Evolutionary conservation across 176 grass and related monocot genomes (phyloP).

Genomic region (Triticum monococcum): DNA sequence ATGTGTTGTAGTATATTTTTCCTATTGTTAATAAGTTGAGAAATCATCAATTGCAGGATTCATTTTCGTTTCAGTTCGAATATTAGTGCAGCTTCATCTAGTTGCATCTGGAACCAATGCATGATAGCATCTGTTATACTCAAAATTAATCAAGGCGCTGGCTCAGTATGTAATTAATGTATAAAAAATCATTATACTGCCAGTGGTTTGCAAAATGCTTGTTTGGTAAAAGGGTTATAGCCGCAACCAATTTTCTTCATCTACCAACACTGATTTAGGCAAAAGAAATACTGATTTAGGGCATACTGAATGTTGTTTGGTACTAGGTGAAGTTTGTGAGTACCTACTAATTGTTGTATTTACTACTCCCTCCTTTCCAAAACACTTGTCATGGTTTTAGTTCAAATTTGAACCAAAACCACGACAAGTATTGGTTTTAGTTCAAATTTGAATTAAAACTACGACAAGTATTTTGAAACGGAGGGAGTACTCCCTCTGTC

Average conservation of each 20-base stretch:
- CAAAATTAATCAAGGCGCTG: background rate
- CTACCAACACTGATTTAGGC: background rate
- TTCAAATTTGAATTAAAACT: too few relatives aligned
- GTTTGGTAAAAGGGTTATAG: slow-evolving; percentile 1
- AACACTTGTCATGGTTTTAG: too few relatives aligned
- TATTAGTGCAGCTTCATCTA: background rate
- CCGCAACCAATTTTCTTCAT: background rate
- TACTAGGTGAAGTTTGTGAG: background rate
- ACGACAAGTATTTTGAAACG: too few relatives aligned
- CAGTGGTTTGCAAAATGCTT: background rate
- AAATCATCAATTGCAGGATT: background rate
- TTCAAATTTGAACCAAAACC: too few relatives aligned
- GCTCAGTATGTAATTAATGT: background rate
- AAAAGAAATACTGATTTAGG: background rate
- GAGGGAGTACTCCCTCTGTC: too few relatives aligned
- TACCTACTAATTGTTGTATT: background rate
- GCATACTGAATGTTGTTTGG: background rate
- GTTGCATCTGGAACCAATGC: background rate
- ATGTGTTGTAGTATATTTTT: background rate
- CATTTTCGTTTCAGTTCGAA: background rate
- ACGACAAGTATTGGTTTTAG: too few relatives aligned
- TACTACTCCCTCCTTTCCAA: background rate
- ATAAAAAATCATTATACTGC: slow-evolving; percentile 6
- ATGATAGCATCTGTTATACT: background rate
- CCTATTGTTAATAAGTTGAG: background rate